Conservation (phyloP, 352 stramenopile genomes). For the Phytopythium kandeliae region DNA sequence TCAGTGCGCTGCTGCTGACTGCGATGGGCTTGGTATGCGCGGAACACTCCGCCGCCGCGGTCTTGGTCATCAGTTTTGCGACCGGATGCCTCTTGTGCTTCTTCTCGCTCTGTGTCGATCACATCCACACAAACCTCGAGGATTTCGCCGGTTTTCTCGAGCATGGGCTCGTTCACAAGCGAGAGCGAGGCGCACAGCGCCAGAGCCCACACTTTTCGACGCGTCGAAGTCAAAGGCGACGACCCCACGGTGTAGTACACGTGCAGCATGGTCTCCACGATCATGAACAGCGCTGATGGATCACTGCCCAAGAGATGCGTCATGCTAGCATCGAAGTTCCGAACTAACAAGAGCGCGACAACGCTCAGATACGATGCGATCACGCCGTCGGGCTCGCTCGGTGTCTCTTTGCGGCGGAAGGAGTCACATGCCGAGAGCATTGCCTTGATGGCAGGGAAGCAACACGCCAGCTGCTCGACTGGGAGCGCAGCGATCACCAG, state of each 20-base stretch:
- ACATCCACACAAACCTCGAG: slow-evolving; percentile 61
- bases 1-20: slow-evolving; percentile 16
- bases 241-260: slow-evolving; percentile 70
- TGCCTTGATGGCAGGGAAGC: slow-evolving; percentile 23
- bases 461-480: slow-evolving; percentile 29
- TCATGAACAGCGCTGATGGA: slow-evolving; percentile 20
- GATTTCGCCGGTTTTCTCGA: slow-evolving; percentile 62
- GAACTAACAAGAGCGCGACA: slow-evolving; percentile 40
- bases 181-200: slow-evolving; percentile 39
- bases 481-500: slow-evolving; percentile 29
- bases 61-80: slow-evolving; percentile 8
- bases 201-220: slow-evolving; percentile 68
- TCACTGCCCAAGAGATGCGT: slow-evolving; percentile 39
- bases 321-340: slow-evolving; percentile 39
- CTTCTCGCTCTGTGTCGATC: slow-evolving; percentile 59
- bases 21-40: slow-evolving; percentile 39
- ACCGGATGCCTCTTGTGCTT: slow-evolving; percentile 15
- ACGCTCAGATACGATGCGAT: slow-evolving; percentile 61
- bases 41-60: slow-evolving; percentile 26
- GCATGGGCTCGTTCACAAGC: slow-evolving; percentile 24
- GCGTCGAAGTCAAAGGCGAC: slow-evolving; percentile 45
- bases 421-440: slow-evolving; percentile 43
- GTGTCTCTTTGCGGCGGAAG: slow-evolving; percentile 30
- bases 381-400: slow-evolving; percentile 49
- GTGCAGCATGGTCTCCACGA: slow-evolving; percentile 58